Conservation (phyloP, 2,329 filamentous ascomycete species). For the Nemania sp. region DNA sequence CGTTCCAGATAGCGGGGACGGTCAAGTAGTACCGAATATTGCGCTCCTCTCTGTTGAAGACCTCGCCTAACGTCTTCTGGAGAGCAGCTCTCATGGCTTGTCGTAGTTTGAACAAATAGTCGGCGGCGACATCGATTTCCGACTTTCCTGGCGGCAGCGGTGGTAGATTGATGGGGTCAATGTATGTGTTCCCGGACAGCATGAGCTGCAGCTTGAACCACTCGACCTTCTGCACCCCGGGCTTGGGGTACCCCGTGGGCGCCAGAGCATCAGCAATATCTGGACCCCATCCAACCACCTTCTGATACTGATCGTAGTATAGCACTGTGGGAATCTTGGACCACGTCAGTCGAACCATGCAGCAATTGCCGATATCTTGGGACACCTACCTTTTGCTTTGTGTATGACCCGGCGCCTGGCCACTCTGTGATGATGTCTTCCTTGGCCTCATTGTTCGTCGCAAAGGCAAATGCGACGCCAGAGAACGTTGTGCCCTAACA, state of each 20-base stretch:
- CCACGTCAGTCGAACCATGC: slow-evolving; percentile 27
- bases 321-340: slow-evolving; percentile 93
- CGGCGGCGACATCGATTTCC: slow-evolving; percentile 98
- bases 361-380: not conserved
- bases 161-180: slow-evolving; percentile 97
- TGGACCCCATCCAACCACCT: slow-evolving; percentile 98
- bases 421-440: slow-evolving; percentile 99
- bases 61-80: slow-evolving; percentile 94
- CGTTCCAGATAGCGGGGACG: slow-evolving; percentile 99
- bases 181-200: slow-evolving; percentile 98
- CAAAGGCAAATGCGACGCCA: slow-evolving; percentile 94
- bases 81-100: slow-evolving; percentile 95
- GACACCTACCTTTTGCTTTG: slow-evolving; percentile 87
- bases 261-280: slow-evolving; percentile 97
- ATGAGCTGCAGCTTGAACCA: slow-evolving; percentile 99
- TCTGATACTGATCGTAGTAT: slow-evolving; percentile 99
- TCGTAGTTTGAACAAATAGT: slow-evolving; percentile 97
- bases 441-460: slow-evolving; percentile 95
- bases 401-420: slow-evolving; percentile 96
- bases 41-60: slow-evolving; percentile 96
- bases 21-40: slow-evolving; percentile 98
- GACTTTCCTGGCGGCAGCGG: slow-evolving; percentile 97
- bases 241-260: slow-evolving; percentile 96
- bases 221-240: slow-evolving; percentile 97
- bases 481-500: slow-evolving; percentile 95